phyloP scores from a whole-genome alignment of 805 yeast species.

The Candida boleticola region DNA sequence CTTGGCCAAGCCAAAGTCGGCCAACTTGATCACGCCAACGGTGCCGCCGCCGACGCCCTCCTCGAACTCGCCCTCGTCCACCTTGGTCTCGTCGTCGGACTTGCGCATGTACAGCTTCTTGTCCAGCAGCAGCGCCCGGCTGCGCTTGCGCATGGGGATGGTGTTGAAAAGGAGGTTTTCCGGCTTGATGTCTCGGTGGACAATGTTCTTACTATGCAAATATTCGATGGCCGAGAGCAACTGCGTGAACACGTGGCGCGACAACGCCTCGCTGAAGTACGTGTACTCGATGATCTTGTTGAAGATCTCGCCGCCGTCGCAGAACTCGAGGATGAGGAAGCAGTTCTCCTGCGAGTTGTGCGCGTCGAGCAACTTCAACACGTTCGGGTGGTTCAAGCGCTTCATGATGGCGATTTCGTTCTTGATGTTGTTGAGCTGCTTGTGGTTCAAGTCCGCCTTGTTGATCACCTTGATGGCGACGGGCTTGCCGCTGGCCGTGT shows the following conservation, averaged over 20 bases:
- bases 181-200: conserved; percentile 81
- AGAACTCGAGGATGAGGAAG: conserved; percentile 64
- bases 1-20: conserved; percentile 71
- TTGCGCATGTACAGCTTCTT: conserved; percentile 32
- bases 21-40: conserved; percentile 61
- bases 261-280: conserved; percentile 68
- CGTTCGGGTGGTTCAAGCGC: conserved; percentile 57
- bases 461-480: conserved; percentile 79
- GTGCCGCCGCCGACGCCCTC: conserved; percentile 60
- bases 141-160: conserved; percentile 42
- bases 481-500: conserved; percentile 34
- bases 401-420: conserved; percentile 77
- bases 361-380: conserved; percentile 54
- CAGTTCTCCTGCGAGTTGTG: conserved; percentile 53
- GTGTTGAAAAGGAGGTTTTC: conserved; percentile 70
- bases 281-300: conserved; percentile 77
- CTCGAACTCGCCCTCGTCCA: conserved; percentile 60
- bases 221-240: conserved; percentile 69
- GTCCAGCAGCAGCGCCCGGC: conserved; percentile 19
- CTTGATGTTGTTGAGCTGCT: conserved; percentile 55
- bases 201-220: conserved; percentile 65
- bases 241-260: conserved; percentile 71
- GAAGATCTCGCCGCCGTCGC: conserved; percentile 79
- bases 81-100: conserved; percentile 58
- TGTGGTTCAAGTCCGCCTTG: conserved; percentile 51